Evolutionary conservation across 768 basidiomycete genomes (phyloP), one percentile per base, ranked within the genome.

Genomic region (Amanita rubescens): DNA sequence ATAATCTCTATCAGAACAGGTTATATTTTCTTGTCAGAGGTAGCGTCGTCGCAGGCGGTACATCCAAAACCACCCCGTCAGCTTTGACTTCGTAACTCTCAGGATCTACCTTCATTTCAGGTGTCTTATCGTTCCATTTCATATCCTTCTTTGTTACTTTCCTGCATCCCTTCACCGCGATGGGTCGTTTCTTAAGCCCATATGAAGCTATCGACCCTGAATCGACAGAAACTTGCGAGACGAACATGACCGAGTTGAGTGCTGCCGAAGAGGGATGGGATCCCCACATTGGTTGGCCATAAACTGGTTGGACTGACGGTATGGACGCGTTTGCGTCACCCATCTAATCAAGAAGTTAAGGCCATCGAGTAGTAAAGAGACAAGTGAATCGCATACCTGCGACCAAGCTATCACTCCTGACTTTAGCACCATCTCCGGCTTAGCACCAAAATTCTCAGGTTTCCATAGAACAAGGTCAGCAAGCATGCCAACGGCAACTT

Each of bases 321-420:
- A 99, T 98, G 7, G 93, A 94, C 1, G 79, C 96, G 67, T 97
- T 98, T 0, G 95, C 89, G 42, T 99, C 96, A 15, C 96, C 96
- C 84, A 99, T 89, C 89, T 94, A 59, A 7, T 57, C 37, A 14
- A 34, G 39, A 17, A 39, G 35, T 51, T 61, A 6, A 56, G 51
- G 27, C 3, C 35, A 51, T 33, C 19, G 15, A 9, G 46, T 48
- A 10, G 22, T 8, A n/a, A 10, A n/a, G 24, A 30, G 47, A 17
- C 17, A 49, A 17, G 25, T 19, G 14, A 1, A 1, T 19, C 35
- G 46, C 79, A 52, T 55, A 91, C 92, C 75, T 92, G 85, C 2
- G 91, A 84, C 81, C 85, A 92, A 10, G 78, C 90, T 60, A 98
- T 94, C 6, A 96, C 84, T 20, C 96, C 96, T 8, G 90, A 89